Evolutionary conservation across 1,284 basidiomycete genomes (phyloP).

Genomic region (Ceratobasidium sp.): DNA sequence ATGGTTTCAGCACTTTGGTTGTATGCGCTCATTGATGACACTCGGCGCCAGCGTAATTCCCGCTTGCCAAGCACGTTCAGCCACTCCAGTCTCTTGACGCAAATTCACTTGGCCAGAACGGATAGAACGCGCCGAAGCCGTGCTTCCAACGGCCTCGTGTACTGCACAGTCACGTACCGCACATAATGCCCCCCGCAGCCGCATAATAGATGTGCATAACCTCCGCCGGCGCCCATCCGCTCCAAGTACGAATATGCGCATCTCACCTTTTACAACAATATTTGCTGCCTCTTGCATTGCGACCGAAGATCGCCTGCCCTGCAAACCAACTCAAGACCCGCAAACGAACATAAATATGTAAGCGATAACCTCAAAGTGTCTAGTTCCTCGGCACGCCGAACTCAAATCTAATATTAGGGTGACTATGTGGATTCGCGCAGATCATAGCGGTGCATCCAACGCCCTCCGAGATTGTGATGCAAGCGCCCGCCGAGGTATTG

Average conservation of each 20-base stretch:
- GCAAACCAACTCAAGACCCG: background rate
- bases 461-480: too few species aligned
- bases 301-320: background rate
- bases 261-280: background rate
- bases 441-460: too few species aligned
- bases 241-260: background rate
- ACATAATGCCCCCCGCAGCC: background rate
- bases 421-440: too few species aligned
- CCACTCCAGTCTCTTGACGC: background rate
- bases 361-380: background rate
- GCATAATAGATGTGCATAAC: background rate
- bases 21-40: background rate
- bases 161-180: background rate
- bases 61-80: constrained; percentile 10
- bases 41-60: background rate
- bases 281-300: background rate
- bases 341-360: too few species aligned
- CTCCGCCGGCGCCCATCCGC: background rate
- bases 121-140: background rate
- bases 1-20: background rate
- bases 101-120: background rate
- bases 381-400: background rate
- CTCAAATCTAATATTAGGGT: too few species aligned
- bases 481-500: too few species aligned
- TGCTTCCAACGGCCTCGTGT: background rate